These are phyloP conservation scores for Epicoccum nigrum DNA, from an alignment of 2,329 filamentous ascomycete genomes.

Conservation along the genomic window DNA sequence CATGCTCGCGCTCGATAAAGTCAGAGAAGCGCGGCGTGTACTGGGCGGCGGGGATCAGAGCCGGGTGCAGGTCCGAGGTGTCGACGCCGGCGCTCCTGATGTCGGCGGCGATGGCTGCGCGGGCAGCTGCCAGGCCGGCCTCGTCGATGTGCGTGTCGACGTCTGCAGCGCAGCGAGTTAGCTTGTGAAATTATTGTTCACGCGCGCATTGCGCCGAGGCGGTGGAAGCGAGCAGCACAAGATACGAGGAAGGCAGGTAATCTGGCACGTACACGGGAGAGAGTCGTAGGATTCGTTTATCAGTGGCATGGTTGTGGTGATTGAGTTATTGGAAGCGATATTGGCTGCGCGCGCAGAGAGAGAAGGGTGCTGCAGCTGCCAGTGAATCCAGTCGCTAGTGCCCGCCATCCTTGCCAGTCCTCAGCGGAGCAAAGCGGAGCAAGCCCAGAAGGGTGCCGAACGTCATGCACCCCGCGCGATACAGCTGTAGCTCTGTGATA, in stretches of 20 bases:
- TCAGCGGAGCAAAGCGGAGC: conserved; percentile 7
- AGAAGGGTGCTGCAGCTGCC: conserved; percentile 4
- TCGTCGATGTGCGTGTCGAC: conserved; percentile 76
- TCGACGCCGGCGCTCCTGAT: conserved; percentile 59
- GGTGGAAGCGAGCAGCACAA: conserved; percentile 65
- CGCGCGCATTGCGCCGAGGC: conserved; percentile 13
- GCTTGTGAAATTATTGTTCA: conserved; percentile 7
- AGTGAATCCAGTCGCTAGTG: conserved; percentile 4
- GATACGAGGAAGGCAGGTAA: conserved; percentile 17
- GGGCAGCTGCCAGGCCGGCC: conserved; percentile 69
- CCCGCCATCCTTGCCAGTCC: conserved; percentile 17
- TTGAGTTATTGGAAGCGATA: conserved; percentile 1
- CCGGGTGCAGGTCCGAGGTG: conserved; percentile 60
- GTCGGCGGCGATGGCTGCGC: conserved; percentile 78
- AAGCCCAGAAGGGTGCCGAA: conserved; percentile 5
- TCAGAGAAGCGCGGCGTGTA: conserved; percentile 66
- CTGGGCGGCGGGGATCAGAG: conserved; percentile 58
- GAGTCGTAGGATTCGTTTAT: conserved; percentile 76
- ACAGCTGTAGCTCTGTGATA: not conserved
- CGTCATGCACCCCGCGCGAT: conserved; percentile 20
- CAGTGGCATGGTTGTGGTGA: conserved; percentile 63
- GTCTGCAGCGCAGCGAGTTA: conserved; percentile 62
- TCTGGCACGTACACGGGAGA: conserved; percentile 72
- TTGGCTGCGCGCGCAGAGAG: conserved; percentile 8
- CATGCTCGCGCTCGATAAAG: conserved; percentile 70